A percentile compares a stretch with the other conserved stretches of the same genome.
phyloP scores from a whole-genome alignment of 345 rosid genomes.

The Salix exigua region DNA sequence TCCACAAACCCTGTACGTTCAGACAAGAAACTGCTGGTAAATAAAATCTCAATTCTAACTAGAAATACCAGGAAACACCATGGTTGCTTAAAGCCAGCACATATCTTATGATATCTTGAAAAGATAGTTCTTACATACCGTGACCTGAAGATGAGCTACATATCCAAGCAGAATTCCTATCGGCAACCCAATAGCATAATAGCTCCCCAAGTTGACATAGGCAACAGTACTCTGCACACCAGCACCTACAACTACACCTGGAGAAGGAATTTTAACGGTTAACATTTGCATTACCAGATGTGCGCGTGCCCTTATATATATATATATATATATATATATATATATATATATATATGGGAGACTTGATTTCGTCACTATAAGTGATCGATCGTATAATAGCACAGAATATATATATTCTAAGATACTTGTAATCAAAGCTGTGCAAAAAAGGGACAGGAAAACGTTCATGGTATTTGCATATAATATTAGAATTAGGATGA shows the following conservation, averaged over 20 bases:
- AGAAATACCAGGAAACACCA: too few relatives aligned
- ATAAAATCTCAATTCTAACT: background rate
- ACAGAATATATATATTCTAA: background rate
- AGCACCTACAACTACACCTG: constrained; percentile 53
- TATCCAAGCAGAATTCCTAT: constrained; percentile 34
- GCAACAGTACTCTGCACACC: constrained; percentile 44
- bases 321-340: too few relatives aligned
- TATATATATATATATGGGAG: too few relatives aligned
- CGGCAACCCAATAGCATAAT: constrained; percentile 48
- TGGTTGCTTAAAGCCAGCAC: too few relatives aligned
- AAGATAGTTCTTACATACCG: constrained; percentile 22
- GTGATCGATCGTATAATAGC: too few relatives aligned
- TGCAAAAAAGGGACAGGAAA: background rate
- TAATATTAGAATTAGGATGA: too few relatives aligned
- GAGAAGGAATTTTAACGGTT: too few relatives aligned
- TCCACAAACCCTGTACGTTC: constrained; percentile 18
- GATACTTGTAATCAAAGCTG: background rate
- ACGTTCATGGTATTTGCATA: too few relatives aligned
- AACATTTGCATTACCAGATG: too few relatives aligned
- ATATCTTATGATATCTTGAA: background rate
- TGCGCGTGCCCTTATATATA: too few relatives aligned
- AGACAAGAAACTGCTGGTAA: background rate
- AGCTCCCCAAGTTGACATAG: constrained; percentile 42
- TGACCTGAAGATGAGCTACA: constrained; percentile 23
- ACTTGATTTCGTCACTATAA: too few relatives aligned